Evolutionary conservation across 805 yeast genomes (phyloP).

Genomic region (Cyberlindnera mississippiensis): DNA sequence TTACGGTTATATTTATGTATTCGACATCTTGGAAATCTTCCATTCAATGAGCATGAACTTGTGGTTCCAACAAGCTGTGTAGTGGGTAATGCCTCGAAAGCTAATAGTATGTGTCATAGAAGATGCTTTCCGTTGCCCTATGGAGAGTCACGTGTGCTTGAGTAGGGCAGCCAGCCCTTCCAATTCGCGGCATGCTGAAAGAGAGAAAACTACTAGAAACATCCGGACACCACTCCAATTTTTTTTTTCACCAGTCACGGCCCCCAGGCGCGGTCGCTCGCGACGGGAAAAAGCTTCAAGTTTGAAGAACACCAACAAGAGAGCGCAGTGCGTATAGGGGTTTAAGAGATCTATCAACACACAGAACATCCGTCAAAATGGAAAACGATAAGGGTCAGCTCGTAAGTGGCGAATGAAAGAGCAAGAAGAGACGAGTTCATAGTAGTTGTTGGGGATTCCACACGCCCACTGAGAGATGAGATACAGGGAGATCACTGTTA

Average conservation of each 20-base stretch:
- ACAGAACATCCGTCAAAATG: slow-evolving; percentile 55
- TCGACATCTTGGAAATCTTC: not conserved
- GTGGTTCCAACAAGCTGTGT: not conserved
- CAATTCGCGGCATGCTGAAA: not conserved
- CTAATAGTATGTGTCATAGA: not conserved
- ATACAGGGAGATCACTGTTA: not conserved
- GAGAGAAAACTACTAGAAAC: slow-evolving; percentile 3
- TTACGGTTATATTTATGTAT: slow-evolving; percentile 1
- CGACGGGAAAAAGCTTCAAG: slow-evolving; percentile 15
- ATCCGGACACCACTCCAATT: slow-evolving; percentile 10
- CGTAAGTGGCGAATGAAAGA: slow-evolving; percentile 55
- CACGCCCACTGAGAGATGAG: not conserved
- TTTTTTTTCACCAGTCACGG: slow-evolving; percentile 20
- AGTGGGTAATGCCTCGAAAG: not conserved
- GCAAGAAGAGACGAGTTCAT: slow-evolving; percentile 1
- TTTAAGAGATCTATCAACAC: slow-evolving; percentile 3
- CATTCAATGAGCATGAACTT: not conserved
- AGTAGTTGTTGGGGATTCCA: not conserved
- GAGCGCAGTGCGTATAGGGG: not conserved
- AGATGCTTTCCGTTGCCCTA: not conserved
- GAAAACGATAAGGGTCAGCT: slow-evolving; percentile 99
- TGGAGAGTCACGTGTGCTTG: slow-evolving; percentile 6
- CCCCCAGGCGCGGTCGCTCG: slow-evolving; percentile 5
- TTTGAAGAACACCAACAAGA: slow-evolving; percentile 12
- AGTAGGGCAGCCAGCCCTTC: slow-evolving; percentile 4